Conservation (phyloP, 75 land plant species). For the Larix kaempferi region DNA sequence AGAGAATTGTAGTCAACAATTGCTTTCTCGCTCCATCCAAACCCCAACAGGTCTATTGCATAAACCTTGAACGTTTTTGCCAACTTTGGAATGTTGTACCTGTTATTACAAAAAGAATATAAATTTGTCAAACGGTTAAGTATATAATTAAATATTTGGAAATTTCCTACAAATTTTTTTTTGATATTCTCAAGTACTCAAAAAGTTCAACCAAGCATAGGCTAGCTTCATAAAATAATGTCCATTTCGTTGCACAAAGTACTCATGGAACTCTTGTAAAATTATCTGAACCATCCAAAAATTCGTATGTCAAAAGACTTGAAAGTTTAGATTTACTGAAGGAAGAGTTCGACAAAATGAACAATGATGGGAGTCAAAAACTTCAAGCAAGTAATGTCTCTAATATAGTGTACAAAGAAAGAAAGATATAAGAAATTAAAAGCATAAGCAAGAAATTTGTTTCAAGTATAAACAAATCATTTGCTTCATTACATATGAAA, state of each 20-base stretch:
- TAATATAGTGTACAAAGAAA: no score
- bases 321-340: not conserved
- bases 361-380: not conserved
- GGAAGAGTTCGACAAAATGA: not conserved
- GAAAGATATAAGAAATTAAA: not conserved
- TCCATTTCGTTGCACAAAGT: not conserved
- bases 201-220: not conserved
- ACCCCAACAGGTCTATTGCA: conserved; percentile 93
- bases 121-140: not conserved
- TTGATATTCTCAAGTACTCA: not conserved
- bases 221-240: not conserved
- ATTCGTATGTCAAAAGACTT: not conserved
- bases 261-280: not conserved
- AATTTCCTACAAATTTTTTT: not conserved
- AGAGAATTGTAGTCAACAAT: conserved; percentile 75
- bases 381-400: no score
- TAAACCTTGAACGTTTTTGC: conserved; percentile 86
- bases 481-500: not conserved
- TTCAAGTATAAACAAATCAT: not conserved
- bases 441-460: not conserved
- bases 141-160: not conserved
- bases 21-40: conserved; percentile 99
- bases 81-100: conserved; percentile 95
- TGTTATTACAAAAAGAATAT: conserved; percentile 12
- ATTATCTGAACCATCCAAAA: not conserved